Base-by-base conservation (phyloP, 2,329 filamentous ascomycete species). In the Penicillium digitatum region DNA sequence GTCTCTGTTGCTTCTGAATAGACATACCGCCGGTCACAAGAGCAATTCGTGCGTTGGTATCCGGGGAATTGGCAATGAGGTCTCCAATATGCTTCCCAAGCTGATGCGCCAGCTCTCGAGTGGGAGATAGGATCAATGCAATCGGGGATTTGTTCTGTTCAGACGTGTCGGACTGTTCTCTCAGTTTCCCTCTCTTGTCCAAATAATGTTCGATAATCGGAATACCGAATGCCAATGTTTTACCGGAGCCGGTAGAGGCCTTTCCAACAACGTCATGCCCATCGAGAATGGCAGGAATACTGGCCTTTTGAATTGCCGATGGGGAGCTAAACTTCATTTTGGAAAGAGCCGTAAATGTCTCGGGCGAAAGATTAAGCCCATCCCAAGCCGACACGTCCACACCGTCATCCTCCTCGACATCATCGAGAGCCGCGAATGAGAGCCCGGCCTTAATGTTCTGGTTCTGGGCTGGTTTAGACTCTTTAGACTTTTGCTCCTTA, bases 251-350 rank as follows among this genome's bases (percentile, higher is more conserved):
- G 0, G 94, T 99, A 11, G 93, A 88, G 2, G 94, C 94, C 76
- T 99, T 99, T 39, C 94, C 94, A 60, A 99, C 88, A 16, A 97
- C 87, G 72, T 99, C 93, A 69, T 89, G 88, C 0, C 93, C 93
- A 6, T 84, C 83, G 20, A 93, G 71, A 43, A 96, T 89, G 50
- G 89, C 82, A 0, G 94, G 92, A 63, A 99, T 95, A 1, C 89
- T 80, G 32, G 84, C 80, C 20, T 80, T 75, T 71, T 99, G 94
- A 55, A 99, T 96, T 0, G 82, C 75, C 0, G 92, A 96, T 0
- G 94, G 94, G 55, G 84, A 86, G 5, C 81, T 70, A 69, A 97
- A 97, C 55, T 87, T 88, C 58, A 97, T 78, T 62, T 86, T 88
- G 2, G 90, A 87, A 31, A 99, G 77, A 16, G 90, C 84, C 1